Base-by-base conservation (phyloP, 2,329 filamentous ascomycete genomes). In the Penicillium glabrum region DNA sequence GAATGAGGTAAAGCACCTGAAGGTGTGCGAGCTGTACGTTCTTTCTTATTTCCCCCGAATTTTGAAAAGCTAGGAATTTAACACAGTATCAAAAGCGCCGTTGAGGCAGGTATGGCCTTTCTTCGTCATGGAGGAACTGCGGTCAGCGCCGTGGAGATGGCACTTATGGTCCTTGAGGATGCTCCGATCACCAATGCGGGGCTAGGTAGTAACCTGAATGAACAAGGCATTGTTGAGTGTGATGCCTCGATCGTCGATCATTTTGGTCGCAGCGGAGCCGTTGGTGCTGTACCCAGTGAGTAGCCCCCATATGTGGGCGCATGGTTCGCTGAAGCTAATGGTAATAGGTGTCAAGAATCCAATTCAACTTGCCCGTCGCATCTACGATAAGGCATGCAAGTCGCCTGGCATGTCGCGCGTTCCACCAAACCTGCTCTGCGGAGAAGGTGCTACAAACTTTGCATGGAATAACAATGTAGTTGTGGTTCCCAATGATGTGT, bases 101-200 rank as follows among this genome's bases (percentile, higher is more conserved):
- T 90, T n/a, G 86, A 85, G 63, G 82, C 89, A 67, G 93, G 86
- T 33, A 97, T 98, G 90, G 83, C 82, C 50, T 83, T 96, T 59
- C 79, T 99, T 58, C 89, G 85, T 67, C 85, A 83, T 61, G 95
- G 95, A 24, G 89, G 88, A 10, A 86, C 87, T 43, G 91, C 95
- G 5, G 82, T 93, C 4, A 91, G 98, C 69, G 95, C 93, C 16
- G 89, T 97, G 23, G 95, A 97, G 74, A 88, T 89, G 50, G 91
- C 95, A 29, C 86, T 99, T 67, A 90, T 89, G 64, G 82, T 91
- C 21, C 85, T 99, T 19, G 95, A 99, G 76, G 91, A 99, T 71
- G 88, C 89, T 56, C 92, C 97, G 68, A 96, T 99, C 63, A 99
- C 96, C 35, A 99, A 99, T 72, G 90, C 93, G 37, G 95, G 95